Percentiles rank a stretch among this genome's conserved stretches.
phyloP scores from a whole-genome alignment of 345 rosid species.

The Boechera stricta region DNA sequence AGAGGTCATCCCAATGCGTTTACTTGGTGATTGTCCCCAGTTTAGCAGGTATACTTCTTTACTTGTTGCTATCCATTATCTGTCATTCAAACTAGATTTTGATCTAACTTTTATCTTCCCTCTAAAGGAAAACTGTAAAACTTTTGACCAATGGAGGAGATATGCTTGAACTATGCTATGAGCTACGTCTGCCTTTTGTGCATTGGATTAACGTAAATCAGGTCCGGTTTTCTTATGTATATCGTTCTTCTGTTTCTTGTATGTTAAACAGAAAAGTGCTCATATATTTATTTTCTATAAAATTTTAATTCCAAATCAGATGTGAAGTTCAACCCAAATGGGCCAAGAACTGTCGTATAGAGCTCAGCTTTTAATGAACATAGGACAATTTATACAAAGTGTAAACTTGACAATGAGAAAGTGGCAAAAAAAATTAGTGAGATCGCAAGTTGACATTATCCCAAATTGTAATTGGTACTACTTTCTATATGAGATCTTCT shows the following conservation, averaged over 20 bases:
- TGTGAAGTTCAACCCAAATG: conserved; percentile 3
- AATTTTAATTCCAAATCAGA: not conserved
- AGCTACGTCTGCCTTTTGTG: conserved; percentile 86
- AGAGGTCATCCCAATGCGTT: conserved; percentile 71
- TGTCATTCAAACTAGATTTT: conserved; percentile 35
- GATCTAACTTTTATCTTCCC: conserved; percentile 44
- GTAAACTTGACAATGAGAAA: conserved; percentile 11
- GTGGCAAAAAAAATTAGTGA: not conserved
- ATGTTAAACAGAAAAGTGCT: conserved; percentile 6
- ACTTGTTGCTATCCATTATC: conserved; percentile 12
- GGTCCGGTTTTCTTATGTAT: conserved; percentile 52
- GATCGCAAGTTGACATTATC: not conserved
- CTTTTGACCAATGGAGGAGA: conserved; percentile 92
- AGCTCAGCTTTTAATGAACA: conserved; percentile 9
- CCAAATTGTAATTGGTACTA: not conserved
- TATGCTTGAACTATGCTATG: conserved; percentile 89
- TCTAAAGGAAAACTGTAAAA: conserved; percentile 81
- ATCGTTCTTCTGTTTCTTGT: conserved; percentile 12
- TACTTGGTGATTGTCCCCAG: conserved; percentile 67
- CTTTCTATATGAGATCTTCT: conserved; percentile 4
- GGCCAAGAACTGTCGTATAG: conserved; percentile 8
- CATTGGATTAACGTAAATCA: conserved; percentile 70
- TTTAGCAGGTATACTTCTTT: conserved; percentile 60
- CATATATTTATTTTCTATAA: not conserved
- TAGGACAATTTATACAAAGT: conserved; percentile 5